These are phyloP conservation scores for Pleurostoma richardsiae DNA, from an alignment of 2,329 filamentous ascomycete species.

Conservation along the genomic window DNA sequence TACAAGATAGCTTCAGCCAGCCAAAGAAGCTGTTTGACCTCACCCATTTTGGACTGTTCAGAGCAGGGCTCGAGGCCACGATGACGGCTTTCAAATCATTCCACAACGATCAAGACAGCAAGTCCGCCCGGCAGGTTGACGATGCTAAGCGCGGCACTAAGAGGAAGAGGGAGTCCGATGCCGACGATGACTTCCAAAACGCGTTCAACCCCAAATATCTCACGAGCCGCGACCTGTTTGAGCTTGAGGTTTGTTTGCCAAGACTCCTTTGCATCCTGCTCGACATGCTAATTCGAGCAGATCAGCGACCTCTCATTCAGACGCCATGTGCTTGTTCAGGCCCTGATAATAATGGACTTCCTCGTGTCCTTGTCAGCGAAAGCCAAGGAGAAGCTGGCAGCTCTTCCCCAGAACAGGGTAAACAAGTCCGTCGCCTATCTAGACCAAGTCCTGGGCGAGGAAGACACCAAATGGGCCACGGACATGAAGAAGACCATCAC, in stretches of 20 bases:
- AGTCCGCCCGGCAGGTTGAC: slow-evolving; percentile 48
- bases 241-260: slow-evolving; percentile 66
- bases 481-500: slow-evolving; percentile 75
- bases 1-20: slow-evolving; percentile 89
- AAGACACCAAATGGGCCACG: slow-evolving; percentile 84
- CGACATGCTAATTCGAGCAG: slow-evolving; percentile 35
- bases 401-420: slow-evolving; percentile 46
- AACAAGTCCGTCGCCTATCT: slow-evolving; percentile 87
- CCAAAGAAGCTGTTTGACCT: slow-evolving; percentile 76
- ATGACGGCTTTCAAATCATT: slow-evolving; percentile 50
- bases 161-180: slow-evolving; percentile 60
- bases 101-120: slow-evolving; percentile 40
- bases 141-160: slow-evolving; percentile 64
- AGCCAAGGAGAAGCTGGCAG: slow-evolving; percentile 72
- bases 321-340: slow-evolving; percentile 90
- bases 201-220: slow-evolving; percentile 97
- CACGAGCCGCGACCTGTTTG: slow-evolving; percentile 94
- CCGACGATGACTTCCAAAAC: slow-evolving; percentile 59
- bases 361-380: slow-evolving; percentile 82
- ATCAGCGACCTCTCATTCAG: slow-evolving; percentile 93
- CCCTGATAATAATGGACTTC: slow-evolving; percentile 91
- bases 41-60: slow-evolving; percentile 73
- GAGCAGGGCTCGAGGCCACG: slow-evolving; percentile 65
- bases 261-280: background rate
- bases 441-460: slow-evolving; percentile 69